These are phyloP conservation scores for Trifolium repens DNA, from an alignment of 306 rosid genomes.

Conservation along the genomic window DNA sequence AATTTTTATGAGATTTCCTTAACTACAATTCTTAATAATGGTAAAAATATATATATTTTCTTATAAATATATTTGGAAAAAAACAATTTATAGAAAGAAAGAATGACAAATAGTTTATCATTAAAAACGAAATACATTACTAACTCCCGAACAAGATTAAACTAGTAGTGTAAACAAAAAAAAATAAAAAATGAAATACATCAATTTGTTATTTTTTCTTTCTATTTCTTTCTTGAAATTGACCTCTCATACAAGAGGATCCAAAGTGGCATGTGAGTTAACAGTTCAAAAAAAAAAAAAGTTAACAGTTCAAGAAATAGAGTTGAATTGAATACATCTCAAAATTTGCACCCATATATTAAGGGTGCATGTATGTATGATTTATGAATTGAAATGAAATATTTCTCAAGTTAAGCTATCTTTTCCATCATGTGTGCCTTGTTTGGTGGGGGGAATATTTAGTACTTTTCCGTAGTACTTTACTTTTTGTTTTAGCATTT, in stretches of 20 bases:
- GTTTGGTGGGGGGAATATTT: conserved; percentile 38
- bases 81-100: too few relatives aligned
- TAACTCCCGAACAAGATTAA: too few relatives aligned
- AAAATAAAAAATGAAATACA: too few relatives aligned
- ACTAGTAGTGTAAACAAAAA: too few relatives aligned
- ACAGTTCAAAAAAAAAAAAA: not conserved
- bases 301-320: not conserved
- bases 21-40: too few relatives aligned
- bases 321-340: not conserved
- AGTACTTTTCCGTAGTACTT: conserved; percentile 70
- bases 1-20: too few relatives aligned
- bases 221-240: not conserved
- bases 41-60: too few relatives aligned
- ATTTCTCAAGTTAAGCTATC: not conserved
- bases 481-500: conserved; percentile 26
- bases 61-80: too few relatives aligned
- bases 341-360: not conserved
- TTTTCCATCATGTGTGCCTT: conserved; percentile 30
- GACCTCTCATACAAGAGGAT: not conserved
- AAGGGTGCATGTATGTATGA: not conserved
- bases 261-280: not conserved
- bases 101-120: too few relatives aligned
- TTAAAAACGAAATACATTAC: too few relatives aligned
- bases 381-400: not conserved
- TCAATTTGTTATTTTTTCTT: not conserved